Percentiles rank a stretch among this genome's conserved stretches.
Conservation (phyloP, 768 basidiomycete genomes). For the Hortiboletus flavorubellus region DNA sequence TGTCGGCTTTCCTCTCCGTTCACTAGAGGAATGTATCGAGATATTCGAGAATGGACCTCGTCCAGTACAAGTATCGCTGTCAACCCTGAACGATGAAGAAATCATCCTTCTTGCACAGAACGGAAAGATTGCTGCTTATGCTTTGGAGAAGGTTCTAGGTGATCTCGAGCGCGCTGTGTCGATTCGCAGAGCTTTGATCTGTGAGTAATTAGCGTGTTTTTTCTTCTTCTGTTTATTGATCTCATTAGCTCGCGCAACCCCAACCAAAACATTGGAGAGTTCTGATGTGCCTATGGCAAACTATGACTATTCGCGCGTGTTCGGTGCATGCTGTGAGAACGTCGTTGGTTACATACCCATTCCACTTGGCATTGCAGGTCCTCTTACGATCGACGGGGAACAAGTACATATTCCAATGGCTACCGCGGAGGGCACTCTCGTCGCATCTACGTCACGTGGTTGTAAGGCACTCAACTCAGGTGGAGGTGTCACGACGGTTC, state of each 20-base stretch:
- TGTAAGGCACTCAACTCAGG: slow-evolving; percentile 97
- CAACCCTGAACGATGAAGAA: slow-evolving; percentile 85
- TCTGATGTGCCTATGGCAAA: slow-evolving; percentile 78
- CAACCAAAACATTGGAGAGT: slow-evolving; percentile 77
- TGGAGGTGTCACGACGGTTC: slow-evolving; percentile 91
- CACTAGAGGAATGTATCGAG: slow-evolving; percentile 74
- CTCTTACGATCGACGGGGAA: slow-evolving; percentile 84
- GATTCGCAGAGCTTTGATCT: slow-evolving; percentile 85
- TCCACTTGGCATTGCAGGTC: slow-evolving; percentile 95
- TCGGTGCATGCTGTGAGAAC: slow-evolving; percentile 98
- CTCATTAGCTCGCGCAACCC: slow-evolving; percentile 71
- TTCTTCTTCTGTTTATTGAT: slow-evolving; percentile 2
- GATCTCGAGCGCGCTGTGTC: slow-evolving; percentile 84
- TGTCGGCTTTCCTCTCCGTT: slow-evolving; percentile 35
- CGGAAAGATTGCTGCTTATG: slow-evolving; percentile 94
- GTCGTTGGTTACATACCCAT: slow-evolving; percentile 96
- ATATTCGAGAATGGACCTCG: slow-evolving; percentile 74
- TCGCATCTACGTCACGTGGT: slow-evolving; percentile 95
- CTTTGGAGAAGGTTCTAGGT: slow-evolving; percentile 91
- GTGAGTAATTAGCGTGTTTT: slow-evolving; percentile 44
- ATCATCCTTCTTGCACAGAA: slow-evolving; percentile 83
- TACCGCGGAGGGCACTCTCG: slow-evolving; percentile 98
- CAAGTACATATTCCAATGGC: slow-evolving; percentile 96
- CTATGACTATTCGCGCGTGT: slow-evolving; percentile 92
- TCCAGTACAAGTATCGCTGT: slow-evolving; percentile 52